A percentile compares a stretch with the other conserved stretches of the same genome.
These are phyloP conservation scores for Zarea fungicola DNA, from an alignment of 2,329 filamentous ascomycete genomes.

Conservation along the genomic window DNA sequence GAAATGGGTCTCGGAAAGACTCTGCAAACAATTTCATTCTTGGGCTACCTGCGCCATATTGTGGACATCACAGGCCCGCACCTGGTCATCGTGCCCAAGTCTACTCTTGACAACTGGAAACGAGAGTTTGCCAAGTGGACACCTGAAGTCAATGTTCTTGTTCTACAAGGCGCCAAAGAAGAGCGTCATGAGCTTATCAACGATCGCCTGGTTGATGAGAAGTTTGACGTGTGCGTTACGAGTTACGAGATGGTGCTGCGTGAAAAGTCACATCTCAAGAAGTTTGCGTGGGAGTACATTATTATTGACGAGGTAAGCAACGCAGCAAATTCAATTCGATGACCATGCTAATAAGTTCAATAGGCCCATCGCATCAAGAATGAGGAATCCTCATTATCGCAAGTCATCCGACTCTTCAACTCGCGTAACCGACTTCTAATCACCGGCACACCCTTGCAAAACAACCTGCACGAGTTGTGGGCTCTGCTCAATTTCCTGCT, in stretches of 20 bases:
- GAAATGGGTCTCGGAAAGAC: slow-evolving; percentile 99
- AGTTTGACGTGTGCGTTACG: slow-evolving; percentile 96
- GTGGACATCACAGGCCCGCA: slow-evolving; percentile 88
- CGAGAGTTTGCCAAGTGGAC: slow-evolving; percentile 93
- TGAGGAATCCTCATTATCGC: slow-evolving; percentile 92
- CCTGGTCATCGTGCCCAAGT: slow-evolving; percentile 88
- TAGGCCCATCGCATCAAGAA: slow-evolving; percentile 95
- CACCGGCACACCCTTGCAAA: slow-evolving; percentile 93
- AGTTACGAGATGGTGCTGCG: slow-evolving; percentile 98
- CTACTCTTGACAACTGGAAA: slow-evolving; percentile 97
- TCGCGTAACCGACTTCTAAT: slow-evolving; percentile 93
- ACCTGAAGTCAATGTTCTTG: slow-evolving; percentile 88
- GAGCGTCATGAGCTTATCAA: slow-evolving; percentile 85
- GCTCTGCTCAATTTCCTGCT: slow-evolving; percentile 93
- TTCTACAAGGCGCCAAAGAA: slow-evolving; percentile 92
- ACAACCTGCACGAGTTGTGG: slow-evolving; percentile 97
- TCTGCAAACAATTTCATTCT: slow-evolving; percentile 91
- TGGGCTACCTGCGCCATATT: slow-evolving; percentile 90
- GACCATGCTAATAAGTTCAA: not conserved
- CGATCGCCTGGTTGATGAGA: slow-evolving; percentile 84
- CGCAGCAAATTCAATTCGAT: too few species aligned
- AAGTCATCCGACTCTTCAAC: slow-evolving; percentile 94
- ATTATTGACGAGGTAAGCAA: slow-evolving; percentile 75
- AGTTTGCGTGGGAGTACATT: slow-evolving; percentile 99
- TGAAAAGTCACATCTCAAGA: slow-evolving; percentile 90